These are phyloP conservation scores for Trichoderma harzianum DNA, from an alignment of 2,329 filamentous ascomycete genomes.

Conservation along the genomic window DNA sequence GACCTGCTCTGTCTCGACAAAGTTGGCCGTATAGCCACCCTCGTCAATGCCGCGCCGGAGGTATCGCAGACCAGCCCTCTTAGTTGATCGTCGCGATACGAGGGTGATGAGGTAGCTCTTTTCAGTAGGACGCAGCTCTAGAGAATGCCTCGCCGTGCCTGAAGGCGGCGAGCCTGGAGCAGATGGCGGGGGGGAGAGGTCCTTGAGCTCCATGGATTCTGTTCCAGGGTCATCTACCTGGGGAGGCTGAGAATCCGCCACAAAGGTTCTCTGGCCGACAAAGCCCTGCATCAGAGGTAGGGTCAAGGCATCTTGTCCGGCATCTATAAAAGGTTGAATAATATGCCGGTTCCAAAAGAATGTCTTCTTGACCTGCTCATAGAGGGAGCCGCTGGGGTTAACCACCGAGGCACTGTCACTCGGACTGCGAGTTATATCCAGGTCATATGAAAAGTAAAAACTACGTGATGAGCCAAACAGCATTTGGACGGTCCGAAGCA, in stretches of 20 bases:
- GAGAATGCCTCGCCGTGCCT: conserved; percentile 29
- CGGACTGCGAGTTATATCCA: conserved; percentile 76
- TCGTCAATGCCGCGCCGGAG: conserved; percentile 88
- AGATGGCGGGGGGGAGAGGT: conserved; percentile 34
- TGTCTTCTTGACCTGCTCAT: conserved; percentile 68
- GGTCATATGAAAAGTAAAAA: conserved; percentile 94
- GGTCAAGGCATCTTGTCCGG: conserved; percentile 66
- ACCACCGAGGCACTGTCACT: conserved; percentile 30
- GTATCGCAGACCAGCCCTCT: conserved; percentile 85
- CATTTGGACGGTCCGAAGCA: conserved; percentile 78
- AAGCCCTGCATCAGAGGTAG: conserved; percentile 92
- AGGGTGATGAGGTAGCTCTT: conserved; percentile 75
- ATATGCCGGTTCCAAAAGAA: conserved; percentile 93
- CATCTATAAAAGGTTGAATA: conserved; percentile 67
- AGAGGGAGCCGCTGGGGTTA: conserved; percentile 51
- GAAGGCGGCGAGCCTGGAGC: conserved; percentile 25
- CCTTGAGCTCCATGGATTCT: conserved; percentile 46
- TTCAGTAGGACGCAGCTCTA: conserved; percentile 47
- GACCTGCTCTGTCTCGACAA: conserved; percentile 93
- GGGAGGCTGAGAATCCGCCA: conserved; percentile 61
- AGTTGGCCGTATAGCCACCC: conserved; percentile 82
- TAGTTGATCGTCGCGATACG: conserved; percentile 83
- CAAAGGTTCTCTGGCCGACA: conserved; percentile 79
- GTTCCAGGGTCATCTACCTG: conserved; percentile 47
- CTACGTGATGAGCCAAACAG: conserved; percentile 78